Conservation (phyloP, 1,284 basidiomycete species). For the Butyriboletus appendiculatus region DNA sequence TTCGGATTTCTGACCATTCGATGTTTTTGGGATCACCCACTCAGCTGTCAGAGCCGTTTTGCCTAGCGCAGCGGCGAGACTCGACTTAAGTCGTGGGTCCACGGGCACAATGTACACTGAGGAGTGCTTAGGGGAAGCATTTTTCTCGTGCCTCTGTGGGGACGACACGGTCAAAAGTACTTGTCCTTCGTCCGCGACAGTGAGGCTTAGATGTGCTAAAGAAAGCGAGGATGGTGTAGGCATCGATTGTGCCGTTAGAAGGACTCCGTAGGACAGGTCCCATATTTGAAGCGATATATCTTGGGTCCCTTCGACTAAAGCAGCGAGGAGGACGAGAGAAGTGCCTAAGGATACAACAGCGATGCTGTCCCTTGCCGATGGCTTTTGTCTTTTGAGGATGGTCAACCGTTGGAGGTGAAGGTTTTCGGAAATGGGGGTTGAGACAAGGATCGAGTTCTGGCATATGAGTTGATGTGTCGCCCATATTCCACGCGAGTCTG, state of each 20-base stretch:
- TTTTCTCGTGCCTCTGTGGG: slow-evolving; percentile 17
- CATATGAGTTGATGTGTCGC: slow-evolving; percentile 43
- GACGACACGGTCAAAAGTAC: slow-evolving; percentile 57
- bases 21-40: slow-evolving; percentile 44
- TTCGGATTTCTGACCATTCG: slow-evolving; percentile 1
- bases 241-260: slow-evolving; percentile 56
- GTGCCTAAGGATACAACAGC: slow-evolving; percentile 58
- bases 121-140: slow-evolving; percentile 39
- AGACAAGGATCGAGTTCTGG: slow-evolving; percentile 27
- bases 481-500: slow-evolving; percentile 31
- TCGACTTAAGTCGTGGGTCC: slow-evolving; percentile 51
- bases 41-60: slow-evolving; percentile 45
- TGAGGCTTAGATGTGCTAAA: slow-evolving; percentile 30
- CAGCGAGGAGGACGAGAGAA: slow-evolving; percentile 63
- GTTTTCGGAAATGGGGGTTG: slow-evolving; percentile 38
- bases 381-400: slow-evolving; percentile 17
- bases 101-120: slow-evolving; percentile 60
- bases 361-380: slow-evolving; percentile 28
- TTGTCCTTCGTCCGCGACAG: slow-evolving; percentile 45
- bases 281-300: slow-evolving; percentile 64
- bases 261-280: slow-evolving; percentile 71
- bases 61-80: slow-evolving; percentile 62
- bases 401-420: slow-evolving; percentile 41
- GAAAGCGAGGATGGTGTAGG: slow-evolving; percentile 52
- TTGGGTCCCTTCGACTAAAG: slow-evolving; percentile 40